Evolutionary conservation across 2,329 filamentous ascomycete species (phyloP), one percentile per base, ranked within the genome.

Genomic region (Chaetothyriales sp.): DNA sequence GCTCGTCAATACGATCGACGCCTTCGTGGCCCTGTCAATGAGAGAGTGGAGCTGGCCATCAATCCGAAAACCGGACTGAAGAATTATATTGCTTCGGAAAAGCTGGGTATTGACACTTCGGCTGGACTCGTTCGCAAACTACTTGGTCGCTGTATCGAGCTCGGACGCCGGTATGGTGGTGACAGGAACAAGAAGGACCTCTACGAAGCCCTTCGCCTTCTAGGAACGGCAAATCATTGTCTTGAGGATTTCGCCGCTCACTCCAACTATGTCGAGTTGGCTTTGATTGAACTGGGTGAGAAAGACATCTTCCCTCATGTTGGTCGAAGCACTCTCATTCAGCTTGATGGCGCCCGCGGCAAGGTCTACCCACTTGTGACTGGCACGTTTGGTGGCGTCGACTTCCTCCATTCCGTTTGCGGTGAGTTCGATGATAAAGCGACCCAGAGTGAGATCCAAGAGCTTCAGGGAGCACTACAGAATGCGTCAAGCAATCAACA

Each of bases 231-330:
- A 37, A 78, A 89, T 51, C 90, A 97, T 71, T 95, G 89, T 65
- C 71, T 95, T 20, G 89, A 94, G 71, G 89, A 95, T 65, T 97
- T 83, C 71, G 83, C 89, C 50, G 90, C 89, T 15, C 90, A 95
- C 70, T 94, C 87, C 66, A 95, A 95, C 74, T 95, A 94, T 69
- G 81, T 77, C 13, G 89, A 95, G 67, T 78, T 95, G 53, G 86
- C 85, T 53, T 75, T 95, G 47, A 89, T 92, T 61, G 89, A 95
- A 66, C 70, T 95, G 62, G 89, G 88, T 49, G 88, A 92, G 68
- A 73, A 70, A 5, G 78, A 86, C 55, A 70, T 95, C 54, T 95
- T 95, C 67, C 87, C 90, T 22, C 89, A 95, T 63, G 86, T 92
- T 51, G 90, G 90, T 37, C 76, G 81, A 53, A 71, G 78, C 61